Evolutionary conservation across 352 stramenopile genomes (phyloP), one percentile per base, ranked within the genome.

Genomic region (Phytopythium montanum): DNA sequence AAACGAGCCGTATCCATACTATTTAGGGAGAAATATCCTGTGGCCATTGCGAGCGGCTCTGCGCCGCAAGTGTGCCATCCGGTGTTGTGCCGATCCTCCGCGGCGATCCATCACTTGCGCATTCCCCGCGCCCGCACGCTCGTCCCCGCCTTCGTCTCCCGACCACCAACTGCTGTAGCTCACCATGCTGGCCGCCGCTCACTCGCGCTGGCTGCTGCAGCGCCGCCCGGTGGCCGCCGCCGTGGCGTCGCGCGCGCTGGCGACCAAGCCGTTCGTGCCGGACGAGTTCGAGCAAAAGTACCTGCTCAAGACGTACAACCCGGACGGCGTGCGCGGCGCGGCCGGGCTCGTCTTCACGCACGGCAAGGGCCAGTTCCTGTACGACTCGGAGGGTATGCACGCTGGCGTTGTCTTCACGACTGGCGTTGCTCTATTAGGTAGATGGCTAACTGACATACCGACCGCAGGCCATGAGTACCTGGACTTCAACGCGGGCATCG

Each of bases 401-500:
- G n/a, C n/a, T n/a, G n/a, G n/a, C n/a, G n/a, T n/a, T 6, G 36
- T 42, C n/a, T 13, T 42, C 18, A 13, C 34, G 8, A 21, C 36
- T 42, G n/a, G 14, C n/a, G 36, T 18, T 2, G 12, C 10, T 13
- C 34, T 14, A 13, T 39, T 34, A 34, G 29, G 29, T 34, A 34
- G 39, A 12, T 25, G 19, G 39, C 39, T 46, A 14, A 46, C 19
- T 4, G 18, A 9, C 39, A 46, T 26, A n/a, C 16, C 6, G 5
- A 8, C 5, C 0, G 39, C 23, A 50, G 44, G 78, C 19, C 71
- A 73, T 55, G 64, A 90, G 63, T 93, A 85, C 69, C 68, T 98
- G 33, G 96, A 99, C 69, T 99, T 98, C 62, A 97, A 96, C 46
- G 87, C 89, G 8, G 96, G 96, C 45, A 99, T 98, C 61, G 94